These are phyloP conservation scores for Peronosclerospora sorghi DNA, from an alignment of 352 stramenopile species.

Conservation along the genomic window DNA sequence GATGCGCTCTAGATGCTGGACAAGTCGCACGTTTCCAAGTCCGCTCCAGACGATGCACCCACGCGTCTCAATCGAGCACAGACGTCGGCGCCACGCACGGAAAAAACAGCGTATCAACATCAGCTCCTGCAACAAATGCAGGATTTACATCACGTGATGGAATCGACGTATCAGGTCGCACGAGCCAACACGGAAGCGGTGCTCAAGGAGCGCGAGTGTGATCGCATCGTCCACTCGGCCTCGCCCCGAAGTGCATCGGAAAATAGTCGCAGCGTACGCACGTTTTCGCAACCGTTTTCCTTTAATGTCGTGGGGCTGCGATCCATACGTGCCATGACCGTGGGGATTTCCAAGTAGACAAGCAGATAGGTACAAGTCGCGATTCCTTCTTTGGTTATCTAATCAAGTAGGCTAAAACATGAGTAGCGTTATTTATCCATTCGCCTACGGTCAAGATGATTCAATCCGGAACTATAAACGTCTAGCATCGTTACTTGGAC, in stretches of 20 bases:
- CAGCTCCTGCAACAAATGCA: constrained; percentile 69
- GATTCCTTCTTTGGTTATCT: too few species aligned
- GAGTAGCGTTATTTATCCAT: constrained; percentile 27
- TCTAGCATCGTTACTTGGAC: too few species aligned
- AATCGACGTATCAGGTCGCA: constrained; percentile 57
- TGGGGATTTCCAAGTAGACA: constrained; percentile 17
- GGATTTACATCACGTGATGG: constrained; percentile 43
- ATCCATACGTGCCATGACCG: constrained; percentile 27
- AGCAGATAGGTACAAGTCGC: too few species aligned
- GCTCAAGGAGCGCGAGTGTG: constrained; percentile 28
- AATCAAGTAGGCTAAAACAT: constrained; percentile 7
- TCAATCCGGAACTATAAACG: too few species aligned
- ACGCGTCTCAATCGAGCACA: constrained; percentile 13
- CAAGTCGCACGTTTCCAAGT: constrained; percentile 1
- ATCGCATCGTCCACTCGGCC: constrained; percentile 18
- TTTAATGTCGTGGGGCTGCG: constrained; percentile 33
- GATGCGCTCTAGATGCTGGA: too few species aligned
- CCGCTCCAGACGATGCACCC: too few species aligned
- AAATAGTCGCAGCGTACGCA: constrained; percentile 15
- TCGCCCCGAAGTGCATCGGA: not conserved
- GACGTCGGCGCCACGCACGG: constrained; percentile 14
- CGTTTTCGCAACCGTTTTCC: constrained; percentile 28
- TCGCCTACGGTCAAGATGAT: too few species aligned
- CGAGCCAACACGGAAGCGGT: constrained; percentile 43
- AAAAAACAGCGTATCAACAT: constrained; percentile 32